Evolutionary conservation across 768 basidiomycete species (phyloP).

Genomic region (Serendipita sp.): DNA sequence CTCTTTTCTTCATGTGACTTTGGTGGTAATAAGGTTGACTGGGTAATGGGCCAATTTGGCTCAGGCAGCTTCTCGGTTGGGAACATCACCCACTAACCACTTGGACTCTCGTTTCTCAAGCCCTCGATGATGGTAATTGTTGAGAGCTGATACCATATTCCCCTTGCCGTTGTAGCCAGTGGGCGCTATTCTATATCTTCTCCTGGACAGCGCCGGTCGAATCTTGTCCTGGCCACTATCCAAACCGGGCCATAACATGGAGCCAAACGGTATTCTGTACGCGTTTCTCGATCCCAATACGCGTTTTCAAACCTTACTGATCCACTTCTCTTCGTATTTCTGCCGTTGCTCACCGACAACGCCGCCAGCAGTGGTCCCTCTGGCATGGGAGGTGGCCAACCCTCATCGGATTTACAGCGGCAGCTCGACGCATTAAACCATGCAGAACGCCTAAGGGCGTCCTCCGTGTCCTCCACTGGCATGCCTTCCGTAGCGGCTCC

Average conservation of each 20-base stretch:
- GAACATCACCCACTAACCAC: too few relatives aligned
- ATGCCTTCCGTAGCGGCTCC: background rate
- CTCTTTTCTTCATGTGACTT: too few relatives aligned
- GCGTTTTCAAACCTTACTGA: slow-evolving; percentile 2
- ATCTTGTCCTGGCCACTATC: too few relatives aligned
- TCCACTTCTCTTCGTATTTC: background rate
- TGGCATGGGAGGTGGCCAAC: background rate
- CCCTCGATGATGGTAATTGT: too few relatives aligned
- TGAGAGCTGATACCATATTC: too few relatives aligned
- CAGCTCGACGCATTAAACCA: slow-evolving; percentile 4
- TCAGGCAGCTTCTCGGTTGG: too few relatives aligned
- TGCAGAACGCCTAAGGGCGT: background rate
- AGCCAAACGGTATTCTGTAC: background rate
- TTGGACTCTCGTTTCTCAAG: too few relatives aligned
- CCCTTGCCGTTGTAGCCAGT: too few relatives aligned
- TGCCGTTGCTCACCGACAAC: background rate
- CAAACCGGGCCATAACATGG: background rate
- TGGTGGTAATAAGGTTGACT: too few relatives aligned
- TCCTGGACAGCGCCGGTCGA: too few relatives aligned
- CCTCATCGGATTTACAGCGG: background rate
- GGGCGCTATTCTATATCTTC: too few relatives aligned
- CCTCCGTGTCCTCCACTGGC: background rate
- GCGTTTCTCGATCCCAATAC: background rate
- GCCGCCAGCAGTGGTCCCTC: background rate
- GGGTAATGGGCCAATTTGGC: too few relatives aligned